These are phyloP conservation scores for Ascosphaera acerosa DNA, from an alignment of 2,329 filamentous ascomycete genomes.

Conservation along the genomic window DNA sequence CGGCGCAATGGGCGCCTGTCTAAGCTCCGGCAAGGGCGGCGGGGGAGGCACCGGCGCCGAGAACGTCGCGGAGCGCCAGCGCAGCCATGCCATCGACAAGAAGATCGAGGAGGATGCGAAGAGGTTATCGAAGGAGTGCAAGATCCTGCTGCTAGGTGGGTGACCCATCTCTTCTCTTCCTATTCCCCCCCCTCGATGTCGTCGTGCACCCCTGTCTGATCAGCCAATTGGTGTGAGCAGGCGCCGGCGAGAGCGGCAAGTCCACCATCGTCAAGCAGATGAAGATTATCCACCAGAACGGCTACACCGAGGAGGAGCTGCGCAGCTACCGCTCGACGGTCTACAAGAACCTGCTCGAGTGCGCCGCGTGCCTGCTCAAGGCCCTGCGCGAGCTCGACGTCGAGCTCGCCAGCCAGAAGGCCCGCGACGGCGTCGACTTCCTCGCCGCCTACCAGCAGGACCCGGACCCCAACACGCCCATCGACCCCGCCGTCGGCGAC, in stretches of 20 bases:
- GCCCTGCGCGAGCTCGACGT: conserved; percentile 86
- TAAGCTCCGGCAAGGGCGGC: background rate
- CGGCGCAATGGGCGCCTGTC: conserved; percentile 1
- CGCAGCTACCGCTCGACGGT: conserved; percentile 61
- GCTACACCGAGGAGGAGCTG: conserved; percentile 69
- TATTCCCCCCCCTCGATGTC: conserved; percentile 6
- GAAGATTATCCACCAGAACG: conserved; percentile 99
- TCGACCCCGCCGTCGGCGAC: conserved; percentile 56
- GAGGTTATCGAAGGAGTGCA: conserved; percentile 18
- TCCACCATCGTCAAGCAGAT: conserved; percentile 99
- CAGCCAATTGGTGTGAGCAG: conserved; percentile 23
- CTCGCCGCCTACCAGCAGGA: conserved; percentile 74
- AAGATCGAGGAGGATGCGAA: conserved; percentile 85
- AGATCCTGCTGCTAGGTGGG: background rate
- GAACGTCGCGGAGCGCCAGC: too few relatives aligned
- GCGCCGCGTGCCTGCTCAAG: conserved; percentile 73
- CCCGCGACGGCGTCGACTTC: conserved; percentile 51
- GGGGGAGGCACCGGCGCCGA: background rate
- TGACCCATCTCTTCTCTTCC: background rate
- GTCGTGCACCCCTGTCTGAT: conserved; percentile 3
- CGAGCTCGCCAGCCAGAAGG: conserved; percentile 44
- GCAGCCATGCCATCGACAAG: conserved; percentile 41
- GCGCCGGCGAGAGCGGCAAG: conserved; percentile 94
- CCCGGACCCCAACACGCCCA: conserved; percentile 61
- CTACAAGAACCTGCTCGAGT: conserved; percentile 95